Evolutionary conservation across 805 yeast genomes (phyloP).

Genomic region (Nakazawaea wyomingensis): DNA sequence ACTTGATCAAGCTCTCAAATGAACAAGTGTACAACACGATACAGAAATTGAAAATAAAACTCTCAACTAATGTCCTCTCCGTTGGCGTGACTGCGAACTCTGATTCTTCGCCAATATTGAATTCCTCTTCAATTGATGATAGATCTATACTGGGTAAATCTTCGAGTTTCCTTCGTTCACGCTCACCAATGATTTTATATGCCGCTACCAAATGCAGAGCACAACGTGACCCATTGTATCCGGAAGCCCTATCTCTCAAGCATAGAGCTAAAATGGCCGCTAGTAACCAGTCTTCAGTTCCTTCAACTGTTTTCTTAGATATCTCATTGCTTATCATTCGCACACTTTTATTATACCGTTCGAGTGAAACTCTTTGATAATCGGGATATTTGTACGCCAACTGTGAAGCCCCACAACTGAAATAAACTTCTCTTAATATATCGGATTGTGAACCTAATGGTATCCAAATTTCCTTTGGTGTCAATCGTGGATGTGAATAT

Average conservation of each 20-base stretch:
- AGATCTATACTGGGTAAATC: constrained; percentile 1
- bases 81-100: constrained; percentile 14
- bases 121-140: neutral
- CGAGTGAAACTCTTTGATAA: constrained; percentile 19
- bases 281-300: constrained; percentile 34
- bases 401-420: constrained; percentile 37
- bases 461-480: constrained; percentile 35
- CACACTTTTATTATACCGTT: constrained; percentile 22
- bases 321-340: constrained; percentile 20
- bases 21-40: constrained; percentile 32
- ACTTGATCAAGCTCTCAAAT: constrained; percentile 19
- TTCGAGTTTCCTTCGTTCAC: constrained; percentile 17
- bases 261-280: constrained; percentile 35
- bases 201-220: constrained; percentile 31
- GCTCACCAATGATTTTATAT: constrained; percentile 28
- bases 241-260: constrained; percentile 31
- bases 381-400: constrained; percentile 28
- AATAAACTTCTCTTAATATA: constrained; percentile 28
- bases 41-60: constrained; percentile 38
- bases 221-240: constrained; percentile 22
- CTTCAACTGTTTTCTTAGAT: constrained; percentile 20
- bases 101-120: neutral
- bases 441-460: constrained; percentile 29
- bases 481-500: constrained; percentile 32
- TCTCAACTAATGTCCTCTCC: constrained; percentile 37